Percentiles rank a stretch among this genome's conserved stretches.
phyloP scores from a whole-genome alignment of 192 early-diverging fungal species.

The Backusella luteola region DNA sequence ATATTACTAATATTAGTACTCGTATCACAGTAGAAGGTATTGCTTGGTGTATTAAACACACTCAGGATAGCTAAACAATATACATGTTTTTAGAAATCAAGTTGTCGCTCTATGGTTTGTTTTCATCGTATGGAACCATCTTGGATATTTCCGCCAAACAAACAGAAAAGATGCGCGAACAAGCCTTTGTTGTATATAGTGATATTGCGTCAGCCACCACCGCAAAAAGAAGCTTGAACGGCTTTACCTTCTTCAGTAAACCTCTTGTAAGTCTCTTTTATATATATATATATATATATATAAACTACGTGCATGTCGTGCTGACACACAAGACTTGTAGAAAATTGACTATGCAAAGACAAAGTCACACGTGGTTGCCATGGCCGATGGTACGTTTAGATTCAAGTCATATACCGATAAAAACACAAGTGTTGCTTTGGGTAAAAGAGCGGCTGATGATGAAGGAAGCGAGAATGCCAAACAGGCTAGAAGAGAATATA shows the following conservation, averaged over 20 bases:
- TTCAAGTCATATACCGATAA: slow-evolving; percentile 18
- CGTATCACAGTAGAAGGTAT: slow-evolving; percentile 73
- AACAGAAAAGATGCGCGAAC: slow-evolving; percentile 84
- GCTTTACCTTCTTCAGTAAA: slow-evolving; percentile 81
- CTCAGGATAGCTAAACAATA: not conserved
- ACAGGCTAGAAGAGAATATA: slow-evolving; percentile 15
- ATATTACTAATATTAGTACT: slow-evolving; percentile 73
- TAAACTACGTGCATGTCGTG: too few relatives aligned
- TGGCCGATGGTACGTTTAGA: slow-evolving; percentile 61
- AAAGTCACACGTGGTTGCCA: slow-evolving; percentile 72
- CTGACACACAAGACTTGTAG: slow-evolving; percentile 33
- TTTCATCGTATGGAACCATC: slow-evolving; percentile 83
- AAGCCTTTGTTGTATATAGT: slow-evolving; percentile 90
- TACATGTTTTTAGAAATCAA: slow-evolving; percentile 57
- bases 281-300: not conserved
- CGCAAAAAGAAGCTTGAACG: slow-evolving; percentile 85
- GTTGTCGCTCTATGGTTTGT: slow-evolving; percentile 75
- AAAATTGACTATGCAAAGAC: slow-evolving; percentile 73
- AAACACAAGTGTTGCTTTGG: slow-evolving; percentile 8
- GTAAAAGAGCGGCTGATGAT: slow-evolving; percentile 21
- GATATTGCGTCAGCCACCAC: slow-evolving; percentile 84
- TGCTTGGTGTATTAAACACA: not conserved
- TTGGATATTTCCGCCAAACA: slow-evolving; percentile 85
- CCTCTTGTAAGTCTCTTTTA: slow-evolving; percentile 61
- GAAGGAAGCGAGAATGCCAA: slow-evolving; percentile 14